Conservation (phyloP, 306 rosid genomes). For the Canavalia ensiformis region DNA sequence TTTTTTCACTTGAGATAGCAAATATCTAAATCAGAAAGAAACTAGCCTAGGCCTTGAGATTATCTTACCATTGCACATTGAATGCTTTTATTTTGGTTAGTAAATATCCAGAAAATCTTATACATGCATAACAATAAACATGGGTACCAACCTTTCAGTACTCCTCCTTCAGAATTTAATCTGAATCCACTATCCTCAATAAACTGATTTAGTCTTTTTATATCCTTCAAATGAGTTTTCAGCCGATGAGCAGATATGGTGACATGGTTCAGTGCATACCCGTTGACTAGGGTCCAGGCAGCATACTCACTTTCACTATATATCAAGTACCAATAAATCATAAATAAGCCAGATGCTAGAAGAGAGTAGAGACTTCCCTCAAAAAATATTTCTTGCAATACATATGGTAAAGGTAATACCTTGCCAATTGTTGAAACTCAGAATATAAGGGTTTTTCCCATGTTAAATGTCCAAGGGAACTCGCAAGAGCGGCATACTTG, state of each 20-base stretch:
- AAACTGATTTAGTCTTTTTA: constrained; percentile 77
- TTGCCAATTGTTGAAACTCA: constrained; percentile 83
- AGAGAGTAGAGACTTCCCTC: constrained; percentile 28
- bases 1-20: not conserved
- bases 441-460: constrained; percentile 85
- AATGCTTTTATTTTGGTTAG: constrained; percentile 1
- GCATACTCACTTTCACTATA: constrained; percentile 96
- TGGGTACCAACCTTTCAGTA: constrained; percentile 75
- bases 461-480: constrained; percentile 80
- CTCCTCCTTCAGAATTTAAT: constrained; percentile 93
- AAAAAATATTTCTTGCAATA: constrained; percentile 9
- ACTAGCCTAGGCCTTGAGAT: not conserved
- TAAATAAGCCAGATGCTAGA: constrained; percentile 21
- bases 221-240: constrained; percentile 74
- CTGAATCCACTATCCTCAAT: constrained; percentile 80
- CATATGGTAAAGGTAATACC: constrained; percentile 53
- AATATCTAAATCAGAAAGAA: constrained; percentile 11
- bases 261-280: constrained; percentile 89
- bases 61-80: constrained; percentile 12
- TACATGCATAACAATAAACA: constrained; percentile 31
- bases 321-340: constrained; percentile 40
- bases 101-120: constrained; percentile 13
- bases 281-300: constrained; percentile 97
- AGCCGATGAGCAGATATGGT: constrained; percentile 87
- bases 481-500: constrained; percentile 84